Percentiles rank a stretch among this genome's conserved stretches.
Evolutionary conservation across 169 alveolate genomes (phyloP).

Genomic region (Amoebophrya sp.): DNA sequence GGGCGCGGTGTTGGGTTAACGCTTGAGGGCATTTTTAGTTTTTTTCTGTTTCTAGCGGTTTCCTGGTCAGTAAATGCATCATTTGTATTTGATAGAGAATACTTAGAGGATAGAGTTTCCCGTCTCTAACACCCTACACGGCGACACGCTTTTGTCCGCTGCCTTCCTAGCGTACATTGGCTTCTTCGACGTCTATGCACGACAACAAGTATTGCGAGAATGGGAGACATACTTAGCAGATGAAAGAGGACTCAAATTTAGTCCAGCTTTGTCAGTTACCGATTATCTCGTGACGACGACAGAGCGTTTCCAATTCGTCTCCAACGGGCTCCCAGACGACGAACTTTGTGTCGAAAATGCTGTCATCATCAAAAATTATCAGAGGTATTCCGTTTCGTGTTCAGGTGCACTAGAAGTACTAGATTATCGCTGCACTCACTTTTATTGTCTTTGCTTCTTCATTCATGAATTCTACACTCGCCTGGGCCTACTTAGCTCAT

Average conservation of each 20-base stretch:
- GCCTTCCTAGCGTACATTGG: constrained; percentile 90
- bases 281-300: constrained; percentile 73
- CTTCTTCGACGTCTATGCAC: constrained; percentile 80
- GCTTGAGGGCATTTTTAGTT: no score
- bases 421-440: no score
- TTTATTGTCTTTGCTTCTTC: no score
- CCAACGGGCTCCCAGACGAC: constrained; percentile 88
- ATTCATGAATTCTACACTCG: no score
- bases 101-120: not conserved
- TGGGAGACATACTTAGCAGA: constrained; percentile 41
- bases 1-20: no score
- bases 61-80: not conserved
- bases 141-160: constrained; percentile 89
- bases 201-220: constrained; percentile 52
- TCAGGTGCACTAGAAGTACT: no score
- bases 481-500: no score
- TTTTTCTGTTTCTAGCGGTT: no score
- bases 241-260: constrained; percentile 31
- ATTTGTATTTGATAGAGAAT: not conserved
- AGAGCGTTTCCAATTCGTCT: constrained; percentile 48
- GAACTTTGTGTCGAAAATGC: constrained; percentile 94
- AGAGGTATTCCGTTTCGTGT: not conserved
- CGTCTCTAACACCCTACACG: constrained; percentile 48
- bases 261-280: constrained; percentile 68
- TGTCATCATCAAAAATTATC: constrained; percentile 66